phyloP scores from a whole-genome alignment of 139 green algal genomes.

The Chlorella sorokiniana region DNA sequence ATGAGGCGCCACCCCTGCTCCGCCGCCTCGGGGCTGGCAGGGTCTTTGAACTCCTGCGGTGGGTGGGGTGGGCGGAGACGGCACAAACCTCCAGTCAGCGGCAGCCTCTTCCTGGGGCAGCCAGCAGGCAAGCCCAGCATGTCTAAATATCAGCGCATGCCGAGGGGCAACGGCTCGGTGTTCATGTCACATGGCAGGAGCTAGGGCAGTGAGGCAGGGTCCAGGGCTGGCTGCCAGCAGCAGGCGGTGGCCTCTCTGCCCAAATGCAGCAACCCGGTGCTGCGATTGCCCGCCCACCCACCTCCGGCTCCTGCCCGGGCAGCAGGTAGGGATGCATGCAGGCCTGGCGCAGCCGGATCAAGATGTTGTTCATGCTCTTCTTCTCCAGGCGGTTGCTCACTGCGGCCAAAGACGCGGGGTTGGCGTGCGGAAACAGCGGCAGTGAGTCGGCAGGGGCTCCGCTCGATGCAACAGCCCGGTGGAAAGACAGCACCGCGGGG shows the following conservation, averaged over 20 bases:
- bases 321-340: constrained; percentile 43
- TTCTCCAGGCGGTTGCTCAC: constrained; percentile 22
- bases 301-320: constrained; percentile 27
- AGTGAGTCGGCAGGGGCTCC: too few species aligned
- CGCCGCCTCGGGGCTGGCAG: background rate
- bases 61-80: background rate
- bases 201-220: too few species aligned
- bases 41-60: constrained; percentile 24
- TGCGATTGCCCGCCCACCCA: background rate
- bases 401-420: background rate
- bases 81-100: too few species aligned
- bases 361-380: constrained; percentile 42
- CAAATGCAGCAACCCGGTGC: background rate
- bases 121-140: too few species aligned
- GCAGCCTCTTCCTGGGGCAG: too few species aligned
- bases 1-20: constrained; percentile 33
- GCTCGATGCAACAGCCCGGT: too few species aligned
- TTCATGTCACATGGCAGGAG: too few species aligned
- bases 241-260: too few species aligned
- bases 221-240: too few species aligned
- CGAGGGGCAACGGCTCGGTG: too few species aligned
- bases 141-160: too few species aligned
- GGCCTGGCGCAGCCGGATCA: constrained; percentile 39
- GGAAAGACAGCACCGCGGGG: too few species aligned
- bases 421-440: background rate